These are phyloP conservation scores for Agaricus blazei DNA, from an alignment of 768 basidiomycete genomes.

Conservation along the genomic window DNA sequence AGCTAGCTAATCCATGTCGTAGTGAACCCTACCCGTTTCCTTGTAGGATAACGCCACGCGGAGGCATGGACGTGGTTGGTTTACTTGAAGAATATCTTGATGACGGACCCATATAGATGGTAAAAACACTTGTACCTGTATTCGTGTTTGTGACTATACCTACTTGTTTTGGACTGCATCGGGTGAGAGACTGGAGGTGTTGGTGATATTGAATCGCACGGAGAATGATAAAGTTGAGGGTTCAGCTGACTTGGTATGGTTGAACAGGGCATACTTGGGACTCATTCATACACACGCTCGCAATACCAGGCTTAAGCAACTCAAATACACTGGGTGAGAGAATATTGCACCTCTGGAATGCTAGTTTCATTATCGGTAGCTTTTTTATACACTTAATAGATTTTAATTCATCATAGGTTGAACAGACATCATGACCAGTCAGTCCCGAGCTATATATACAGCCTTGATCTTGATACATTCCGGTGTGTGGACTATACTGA, in stretches of 20 bases:
- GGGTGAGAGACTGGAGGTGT: slow-evolving; percentile 41
- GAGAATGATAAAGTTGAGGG: slow-evolving; percentile 37
- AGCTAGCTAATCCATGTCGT: not conserved
- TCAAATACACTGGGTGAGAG: slow-evolving; percentile 34
- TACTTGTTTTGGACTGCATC: slow-evolving; percentile 53
- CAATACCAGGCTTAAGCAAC: slow-evolving; percentile 45
- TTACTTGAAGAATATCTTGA: not conserved
- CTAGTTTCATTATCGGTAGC: not conserved
- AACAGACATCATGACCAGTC: no score
- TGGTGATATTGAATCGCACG: slow-evolving; percentile 50
- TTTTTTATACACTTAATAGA: no score
- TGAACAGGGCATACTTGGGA: slow-evolving; percentile 40
- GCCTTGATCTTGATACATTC: no score
- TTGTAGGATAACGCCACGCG: not conserved
- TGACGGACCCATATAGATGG: no score
- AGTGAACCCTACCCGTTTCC: not conserved
- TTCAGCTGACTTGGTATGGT: slow-evolving; percentile 54
- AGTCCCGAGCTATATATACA: no score
- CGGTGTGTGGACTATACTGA: no score
- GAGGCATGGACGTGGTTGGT: not conserved
- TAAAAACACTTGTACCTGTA: slow-evolving; percentile 12
- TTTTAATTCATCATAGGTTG: no score
- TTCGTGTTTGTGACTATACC: slow-evolving; percentile 41
- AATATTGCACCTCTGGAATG: slow-evolving; percentile 39
- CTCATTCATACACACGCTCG: slow-evolving; percentile 32